Conservation (phyloP, 495 filamentous ascomycete genomes). For the Hyaloscypha finlandica region DNA sequence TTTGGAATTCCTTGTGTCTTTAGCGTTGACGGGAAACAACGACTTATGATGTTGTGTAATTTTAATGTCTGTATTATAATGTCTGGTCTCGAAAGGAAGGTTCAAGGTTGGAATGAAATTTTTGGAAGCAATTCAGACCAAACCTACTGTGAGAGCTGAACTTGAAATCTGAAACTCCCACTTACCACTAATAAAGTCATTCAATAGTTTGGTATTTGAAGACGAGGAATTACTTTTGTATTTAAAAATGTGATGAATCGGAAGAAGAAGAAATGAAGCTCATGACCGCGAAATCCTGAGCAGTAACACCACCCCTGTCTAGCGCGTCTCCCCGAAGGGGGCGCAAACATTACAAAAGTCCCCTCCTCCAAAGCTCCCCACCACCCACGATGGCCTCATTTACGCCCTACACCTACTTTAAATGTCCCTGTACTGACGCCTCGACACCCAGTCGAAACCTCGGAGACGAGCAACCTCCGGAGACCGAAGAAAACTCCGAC, state of each 20-base stretch:
- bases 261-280: slow-evolving; percentile 1
- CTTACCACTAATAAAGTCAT: no score
- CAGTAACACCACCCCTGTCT: slow-evolving; percentile 14
- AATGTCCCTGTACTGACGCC: slow-evolving; percentile 83
- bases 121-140: background rate
- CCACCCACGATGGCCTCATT: slow-evolving; percentile 61
- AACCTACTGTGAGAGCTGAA: background rate
- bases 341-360: background rate
- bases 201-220: no score
- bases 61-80: slow-evolving; percentile 7
- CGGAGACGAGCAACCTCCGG: slow-evolving; percentile 39
- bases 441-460: slow-evolving; percentile 44
- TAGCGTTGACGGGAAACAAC: background rate
- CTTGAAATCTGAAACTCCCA: background rate
- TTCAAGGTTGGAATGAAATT: background rate
- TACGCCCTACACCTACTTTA: slow-evolving; percentile 88
- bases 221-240: background rate
- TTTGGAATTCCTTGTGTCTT: background rate
- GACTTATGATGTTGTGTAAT: slow-evolving; percentile 7
- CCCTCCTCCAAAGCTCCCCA: slow-evolving; percentile 2
- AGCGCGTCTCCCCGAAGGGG: slow-evolving; percentile 23
- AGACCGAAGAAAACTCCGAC: slow-evolving; percentile 57
- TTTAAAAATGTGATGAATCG: background rate
- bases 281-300: background rate
- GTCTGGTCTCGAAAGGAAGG: background rate